A percentile compares a stretch with the other conserved stretches of the same genome.
Conservation (phyloP, 768 basidiomycete genomes). For the Dioszegia aurantiaca region DNA sequence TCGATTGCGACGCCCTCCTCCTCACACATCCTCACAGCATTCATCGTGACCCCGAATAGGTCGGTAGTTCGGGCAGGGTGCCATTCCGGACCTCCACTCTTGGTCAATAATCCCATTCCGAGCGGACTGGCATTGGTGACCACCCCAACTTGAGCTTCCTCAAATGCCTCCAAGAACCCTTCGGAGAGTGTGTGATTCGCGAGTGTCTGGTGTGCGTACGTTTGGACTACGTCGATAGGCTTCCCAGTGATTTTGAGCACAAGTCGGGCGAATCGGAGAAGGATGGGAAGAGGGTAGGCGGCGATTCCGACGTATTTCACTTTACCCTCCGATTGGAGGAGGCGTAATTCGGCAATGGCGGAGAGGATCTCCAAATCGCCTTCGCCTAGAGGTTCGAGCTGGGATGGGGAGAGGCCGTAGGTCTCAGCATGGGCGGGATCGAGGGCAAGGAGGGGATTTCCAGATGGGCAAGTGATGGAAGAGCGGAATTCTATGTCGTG, state of each 20-base stretch:
- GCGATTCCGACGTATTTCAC: slow-evolving; percentile 49
- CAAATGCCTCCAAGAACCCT: slow-evolving; percentile 40
- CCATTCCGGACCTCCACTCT: slow-evolving; percentile 44
- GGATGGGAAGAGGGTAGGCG: slow-evolving; percentile 49
- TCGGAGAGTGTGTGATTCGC: slow-evolving; percentile 35
- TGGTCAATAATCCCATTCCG: slow-evolving; percentile 50
- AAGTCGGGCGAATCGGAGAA: slow-evolving; percentile 48
- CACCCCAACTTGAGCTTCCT: slow-evolving; percentile 28
- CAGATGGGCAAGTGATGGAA: slow-evolving; percentile 24
- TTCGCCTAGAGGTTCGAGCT: slow-evolving; percentile 18
- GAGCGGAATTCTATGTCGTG: slow-evolving; percentile 52
- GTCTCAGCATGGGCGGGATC: slow-evolving; percentile 12
- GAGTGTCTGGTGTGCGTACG: slow-evolving; percentile 51
- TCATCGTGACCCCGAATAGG: slow-evolving; percentile 21
- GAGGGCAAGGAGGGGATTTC: slow-evolving; percentile 28
- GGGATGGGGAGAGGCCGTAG: slow-evolving; percentile 19
- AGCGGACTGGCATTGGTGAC: slow-evolving; percentile 51
- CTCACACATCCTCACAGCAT: slow-evolving; percentile 26
- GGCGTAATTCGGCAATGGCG: slow-evolving; percentile 32
- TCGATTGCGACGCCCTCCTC: slow-evolving; percentile 28
- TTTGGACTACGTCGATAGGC: slow-evolving; percentile 48
- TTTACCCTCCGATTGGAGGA: slow-evolving; percentile 39
- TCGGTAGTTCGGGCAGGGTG: slow-evolving; percentile 34
- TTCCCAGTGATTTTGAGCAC: slow-evolving; percentile 20
- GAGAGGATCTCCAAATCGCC: slow-evolving; percentile 27